Conservation (phyloP, 169 alveolate genomes). For the Blepharisma undulans region DNA sequence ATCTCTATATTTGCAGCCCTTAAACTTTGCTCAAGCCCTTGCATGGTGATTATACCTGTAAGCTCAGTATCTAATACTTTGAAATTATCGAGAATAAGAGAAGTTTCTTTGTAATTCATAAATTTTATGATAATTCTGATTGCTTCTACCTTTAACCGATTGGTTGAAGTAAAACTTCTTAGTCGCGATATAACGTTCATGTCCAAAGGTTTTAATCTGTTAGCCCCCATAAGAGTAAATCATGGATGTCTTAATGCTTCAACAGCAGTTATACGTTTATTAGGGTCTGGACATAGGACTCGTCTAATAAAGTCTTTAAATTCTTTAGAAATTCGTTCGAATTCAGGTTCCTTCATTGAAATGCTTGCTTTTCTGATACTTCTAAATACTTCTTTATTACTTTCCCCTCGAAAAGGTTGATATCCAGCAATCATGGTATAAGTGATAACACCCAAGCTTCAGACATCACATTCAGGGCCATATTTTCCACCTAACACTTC, state of each 20-base stretch:
- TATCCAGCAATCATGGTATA: conserved; percentile 74
- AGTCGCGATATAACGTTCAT: background rate
- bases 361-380: conserved; percentile 55
- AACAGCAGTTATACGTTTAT: conserved; percentile 56
- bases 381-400: conserved; percentile 57
- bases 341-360: conserved; percentile 48
- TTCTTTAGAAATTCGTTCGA: conserved; percentile 47
- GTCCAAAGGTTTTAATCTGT: background rate
- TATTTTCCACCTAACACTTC: conserved; percentile 63
- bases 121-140: conserved; percentile 47
- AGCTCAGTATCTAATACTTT: background rate
- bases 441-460: conserved; percentile 81
- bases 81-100: background rate
- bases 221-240: conserved; percentile 24
- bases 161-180: conserved; percentile 38
- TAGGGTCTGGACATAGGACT: conserved; percentile 54
- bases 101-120: background rate
- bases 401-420: conserved; percentile 78
- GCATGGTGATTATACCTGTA: background rate
- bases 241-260: conserved; percentile 64
- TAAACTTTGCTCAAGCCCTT: background rate
- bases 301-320: conserved; percentile 63
- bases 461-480: conserved; percentile 73
- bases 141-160: conserved; percentile 47
- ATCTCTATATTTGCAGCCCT: background rate